These are phyloP conservation scores for Hura crepitans DNA, from an alignment of 441 rosid genomes.

Conservation along the genomic window DNA sequence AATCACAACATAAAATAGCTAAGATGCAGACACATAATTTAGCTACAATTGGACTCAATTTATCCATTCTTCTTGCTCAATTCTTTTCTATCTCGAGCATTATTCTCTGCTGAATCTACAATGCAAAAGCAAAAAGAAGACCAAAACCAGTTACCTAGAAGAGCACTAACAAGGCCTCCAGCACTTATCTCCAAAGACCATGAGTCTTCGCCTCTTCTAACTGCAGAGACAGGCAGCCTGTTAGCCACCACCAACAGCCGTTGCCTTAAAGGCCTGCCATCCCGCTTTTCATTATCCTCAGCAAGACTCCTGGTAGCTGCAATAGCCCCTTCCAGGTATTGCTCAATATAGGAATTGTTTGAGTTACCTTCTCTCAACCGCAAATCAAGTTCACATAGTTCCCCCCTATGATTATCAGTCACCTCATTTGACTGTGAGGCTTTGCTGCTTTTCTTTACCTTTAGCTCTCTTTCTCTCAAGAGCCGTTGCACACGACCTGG, in stretches of 20 bases:
- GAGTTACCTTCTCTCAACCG: conserved; percentile 47
- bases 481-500: conserved; percentile 72
- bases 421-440: conserved; percentile 46
- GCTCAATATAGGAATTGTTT: conserved; percentile 50
- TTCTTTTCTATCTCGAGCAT: neutral
- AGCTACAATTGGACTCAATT: neutral
- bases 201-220: conserved; percentile 86
- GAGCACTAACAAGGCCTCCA: conserved; percentile 95
- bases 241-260: conserved; percentile 93
- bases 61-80: neutral
- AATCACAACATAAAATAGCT: neutral
- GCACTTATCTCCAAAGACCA: conserved; percentile 98
- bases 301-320: conserved; percentile 42
- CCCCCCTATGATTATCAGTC: conserved; percentile 39
- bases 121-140: neutral
- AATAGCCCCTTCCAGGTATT: conserved; percentile 61
- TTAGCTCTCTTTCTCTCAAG: conserved; percentile 64
- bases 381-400: conserved; percentile 46
- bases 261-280: conserved; percentile 70
- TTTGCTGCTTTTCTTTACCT: conserved; percentile 54
- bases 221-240: conserved; percentile 93
- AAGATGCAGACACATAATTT: neutral
- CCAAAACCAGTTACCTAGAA: conserved; percentile 50
- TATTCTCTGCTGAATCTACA: neutral
- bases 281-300: conserved; percentile 59